Evolutionary conservation across 2,329 filamentous ascomycete species (phyloP).

Genomic region (Ilyonectria mors-panacis): DNA sequence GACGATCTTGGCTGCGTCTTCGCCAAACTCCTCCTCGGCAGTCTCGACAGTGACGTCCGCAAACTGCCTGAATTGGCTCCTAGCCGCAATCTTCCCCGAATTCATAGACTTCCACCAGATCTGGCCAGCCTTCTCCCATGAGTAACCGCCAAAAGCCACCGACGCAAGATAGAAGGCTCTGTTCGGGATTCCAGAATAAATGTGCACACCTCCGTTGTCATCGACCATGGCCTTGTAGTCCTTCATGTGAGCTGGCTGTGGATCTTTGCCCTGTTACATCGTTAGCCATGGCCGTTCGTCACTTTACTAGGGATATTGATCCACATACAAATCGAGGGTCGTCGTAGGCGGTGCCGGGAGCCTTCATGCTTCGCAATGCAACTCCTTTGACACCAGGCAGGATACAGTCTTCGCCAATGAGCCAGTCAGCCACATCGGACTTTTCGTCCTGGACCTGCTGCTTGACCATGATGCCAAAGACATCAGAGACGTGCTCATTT

Average conservation of each 20-base stretch:
- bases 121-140: conserved; percentile 68
- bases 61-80: conserved; percentile 64
- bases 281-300: neutral
- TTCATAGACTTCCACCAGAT: conserved; percentile 68
- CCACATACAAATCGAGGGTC: conserved; percentile 64
- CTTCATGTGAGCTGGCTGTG: conserved; percentile 65
- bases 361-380: conserved; percentile 69
- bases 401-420: conserved; percentile 68
- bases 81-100: conserved; percentile 57
- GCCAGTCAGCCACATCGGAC: conserved; percentile 65
- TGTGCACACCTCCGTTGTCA: conserved; percentile 69
- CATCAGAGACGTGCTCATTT: conserved; percentile 71
- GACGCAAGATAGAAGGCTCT: conserved; percentile 68
- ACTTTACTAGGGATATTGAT: neutral
- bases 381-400: conserved; percentile 65
- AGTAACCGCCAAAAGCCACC: conserved; percentile 64
- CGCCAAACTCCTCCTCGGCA: conserved; percentile 60
- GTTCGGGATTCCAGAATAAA: conserved; percentile 72
- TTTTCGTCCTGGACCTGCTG: conserved; percentile 64
- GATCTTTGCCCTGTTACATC: conserved; percentile 63
- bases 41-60: conserved; percentile 64
- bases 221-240: conserved; percentile 57
- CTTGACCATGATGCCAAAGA: conserved; percentile 71
- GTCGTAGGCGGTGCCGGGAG: conserved; percentile 66
- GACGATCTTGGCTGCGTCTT: conserved; percentile 59